Conservation (phyloP, 2,329 filamentous ascomycete species). For the Hypoxylon sp. region DNA sequence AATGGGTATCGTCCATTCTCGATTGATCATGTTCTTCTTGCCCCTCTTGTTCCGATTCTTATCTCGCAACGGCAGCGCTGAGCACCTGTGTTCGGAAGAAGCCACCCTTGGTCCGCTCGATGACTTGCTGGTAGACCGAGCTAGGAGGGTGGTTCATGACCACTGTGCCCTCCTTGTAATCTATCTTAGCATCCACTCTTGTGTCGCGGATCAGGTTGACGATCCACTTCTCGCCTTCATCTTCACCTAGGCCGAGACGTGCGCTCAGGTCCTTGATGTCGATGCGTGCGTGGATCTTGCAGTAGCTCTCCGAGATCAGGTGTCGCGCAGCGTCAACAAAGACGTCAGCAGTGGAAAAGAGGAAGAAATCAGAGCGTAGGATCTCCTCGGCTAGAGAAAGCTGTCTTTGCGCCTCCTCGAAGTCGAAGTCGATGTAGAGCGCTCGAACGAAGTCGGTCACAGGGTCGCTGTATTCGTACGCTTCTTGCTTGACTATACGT, state of each 20-base stretch:
- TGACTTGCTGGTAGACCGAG: slow-evolving; percentile 99
- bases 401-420: slow-evolving; percentile 94
- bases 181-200: slow-evolving; percentile 97
- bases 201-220: slow-evolving; percentile 99
- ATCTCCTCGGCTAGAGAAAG: slow-evolving; percentile 91
- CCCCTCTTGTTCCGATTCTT: slow-evolving; percentile 44
- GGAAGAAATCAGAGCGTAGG: slow-evolving; percentile 94
- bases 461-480: slow-evolving; percentile 97
- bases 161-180: slow-evolving; percentile 98
- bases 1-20: slow-evolving; percentile 42
- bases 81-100: slow-evolving; percentile 99
- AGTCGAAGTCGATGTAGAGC: slow-evolving; percentile 95
- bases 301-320: slow-evolving; percentile 98
- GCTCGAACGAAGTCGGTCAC: slow-evolving; percentile 97
- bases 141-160: slow-evolving; percentile 99
- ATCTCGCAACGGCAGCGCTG: slow-evolving; percentile 74
- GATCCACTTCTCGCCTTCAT: slow-evolving; percentile 99
- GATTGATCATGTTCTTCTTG: neutral
- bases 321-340: slow-evolving; percentile 97
- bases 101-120: slow-evolving; percentile 97
- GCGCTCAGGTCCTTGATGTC: slow-evolving; percentile 97
- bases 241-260: slow-evolving; percentile 89
- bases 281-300: slow-evolving; percentile 99
- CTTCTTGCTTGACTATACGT: slow-evolving; percentile 95
- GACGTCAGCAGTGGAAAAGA: slow-evolving; percentile 83